Conservation (phyloP, 1,139 yeast genomes). For the Pichia sp. region DNA sequence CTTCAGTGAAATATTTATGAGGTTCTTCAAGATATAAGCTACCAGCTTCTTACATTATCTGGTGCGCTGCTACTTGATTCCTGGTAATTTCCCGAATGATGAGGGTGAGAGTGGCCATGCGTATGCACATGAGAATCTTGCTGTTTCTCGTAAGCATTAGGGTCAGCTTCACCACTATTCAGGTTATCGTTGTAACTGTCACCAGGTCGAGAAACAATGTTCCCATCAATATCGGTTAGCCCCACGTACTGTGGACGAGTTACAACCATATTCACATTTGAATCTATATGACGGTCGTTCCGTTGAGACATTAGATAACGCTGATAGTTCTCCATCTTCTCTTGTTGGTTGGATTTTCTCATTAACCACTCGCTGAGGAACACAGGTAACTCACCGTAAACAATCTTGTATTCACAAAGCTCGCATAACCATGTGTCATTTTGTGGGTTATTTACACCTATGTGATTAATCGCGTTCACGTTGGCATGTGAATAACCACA, state of each 20-base stretch:
- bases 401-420: slow-evolving; percentile 54
- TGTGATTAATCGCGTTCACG: slow-evolving; percentile 3
- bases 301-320: slow-evolving; percentile 12
- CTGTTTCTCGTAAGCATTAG: too few relatives aligned
- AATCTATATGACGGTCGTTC: slow-evolving; percentile 5
- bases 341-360: slow-evolving; percentile 29
- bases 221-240: too few relatives aligned
- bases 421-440: slow-evolving; percentile 34
- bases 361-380: slow-evolving; percentile 44
- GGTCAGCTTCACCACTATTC: too few relatives aligned
- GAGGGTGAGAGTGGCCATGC: too few relatives aligned
- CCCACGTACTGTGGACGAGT: too few relatives aligned
- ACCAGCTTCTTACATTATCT: too few relatives aligned
- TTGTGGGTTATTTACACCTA: slow-evolving; percentile 3
- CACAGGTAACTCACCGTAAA: slow-evolving; percentile 46
- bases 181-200: too few relatives aligned
- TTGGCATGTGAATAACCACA: not conserved
- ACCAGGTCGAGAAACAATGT: too few relatives aligned
- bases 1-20: not conserved
- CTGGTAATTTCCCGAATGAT: too few relatives aligned
- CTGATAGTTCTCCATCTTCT: slow-evolving; percentile 16
- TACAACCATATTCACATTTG: too few relatives aligned
- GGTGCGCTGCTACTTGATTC: too few relatives aligned
- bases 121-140: too few relatives aligned
- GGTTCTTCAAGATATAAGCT: not conserved